Base-by-base conservation (phyloP, 1,284 basidiomycete genomes). In the Mycosarcoma mackinlayi region DNA sequence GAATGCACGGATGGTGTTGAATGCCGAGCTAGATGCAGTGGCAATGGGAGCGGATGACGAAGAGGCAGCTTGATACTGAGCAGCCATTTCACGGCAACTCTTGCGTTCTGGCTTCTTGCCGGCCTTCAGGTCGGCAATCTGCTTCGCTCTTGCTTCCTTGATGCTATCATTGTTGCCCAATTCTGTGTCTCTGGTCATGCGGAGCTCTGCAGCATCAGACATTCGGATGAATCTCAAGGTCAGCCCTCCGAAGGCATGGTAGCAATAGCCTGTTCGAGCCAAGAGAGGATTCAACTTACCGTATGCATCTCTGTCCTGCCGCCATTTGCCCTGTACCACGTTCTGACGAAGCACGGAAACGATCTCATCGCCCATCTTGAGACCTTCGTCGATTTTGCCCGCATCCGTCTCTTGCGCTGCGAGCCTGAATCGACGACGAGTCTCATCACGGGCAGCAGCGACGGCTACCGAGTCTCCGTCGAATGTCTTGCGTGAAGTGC, bases 91-190 rank as follows among this genome's bases (percentile, higher is more conserved):
- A 21, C 60, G 69, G 34, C 69, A 72, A 50, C 64, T 67, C 42
- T 55, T 67, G 16, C 64, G 54, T 48, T 67, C 64, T 21, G 69
- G 69, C 50, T 63, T 66, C 62, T 77, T 77, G 55, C 64, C 62
- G 8, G 71, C 68, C 44, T 71, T 68, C 35, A 77, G 67, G 42
- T 70, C 70, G 35, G 66, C 74, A 34, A 77, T 64, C 60, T 77
- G 76, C 57, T 65, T 50, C 9, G 69, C 62, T 25, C 73, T 46
- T 11, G 64, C 62, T 40, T 73, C 64, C 57, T 76, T 78, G 56
- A 79, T 77, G 61, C 73, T 76, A 41, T 79, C 78, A 64, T 81
- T 79, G 45, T 62, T 76, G 35, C 79, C 79, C 21, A 81, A 73
- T 65, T 81, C 79, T 3, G 79, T 81, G n/a, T 81, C 75, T 51